phyloP scores from a whole-genome alignment of 164 flowering plant species.

The Houttuynia cordata region DNA sequence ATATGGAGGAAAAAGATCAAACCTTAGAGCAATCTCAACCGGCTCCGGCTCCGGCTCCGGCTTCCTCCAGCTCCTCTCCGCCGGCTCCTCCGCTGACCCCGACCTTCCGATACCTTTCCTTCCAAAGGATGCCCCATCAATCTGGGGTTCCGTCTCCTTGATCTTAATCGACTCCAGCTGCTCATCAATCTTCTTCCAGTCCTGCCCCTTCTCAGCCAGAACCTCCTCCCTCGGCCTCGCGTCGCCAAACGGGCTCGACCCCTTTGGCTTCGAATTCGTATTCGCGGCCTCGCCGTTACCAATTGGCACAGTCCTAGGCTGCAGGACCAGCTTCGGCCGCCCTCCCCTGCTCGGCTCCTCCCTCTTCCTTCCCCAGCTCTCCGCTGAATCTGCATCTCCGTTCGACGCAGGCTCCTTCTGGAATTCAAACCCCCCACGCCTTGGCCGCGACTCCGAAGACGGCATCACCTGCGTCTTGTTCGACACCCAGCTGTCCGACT shows the following conservation, averaged over 20 bases:
- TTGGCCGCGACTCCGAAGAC: conserved; percentile 10
- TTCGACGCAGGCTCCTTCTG: conserved; percentile 10
- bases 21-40: conserved; percentile 23
- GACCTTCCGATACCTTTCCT: conserved; percentile 35
- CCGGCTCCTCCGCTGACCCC: conserved; percentile 14
- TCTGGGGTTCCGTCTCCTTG: conserved; percentile 31
- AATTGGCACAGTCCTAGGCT: conserved; percentile 59
- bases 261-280: conserved; percentile 31
- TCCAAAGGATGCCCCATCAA: conserved; percentile 18
- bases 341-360: conserved; percentile 23
- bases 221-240: conserved; percentile 98
- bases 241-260: conserved; percentile 75
- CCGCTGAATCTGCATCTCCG: conserved; percentile 21
- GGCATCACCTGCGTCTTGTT: conserved; percentile 12
- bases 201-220: conserved; percentile 82
- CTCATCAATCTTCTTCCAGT: conserved; percentile 91
- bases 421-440: conserved; percentile 22
- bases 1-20: not conserved
- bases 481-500: conserved; percentile 41
- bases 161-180: conserved; percentile 54
- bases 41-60: conserved; percentile 15
- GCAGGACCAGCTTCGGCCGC: conserved; percentile 71
- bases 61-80: conserved; percentile 71
- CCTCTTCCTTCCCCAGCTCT: conserved; percentile 9
- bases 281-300: conserved; percentile 21